These are phyloP conservation scores for Spathaspora gorwiae DNA, from an alignment of 805 yeast species.

Conservation along the genomic window DNA sequence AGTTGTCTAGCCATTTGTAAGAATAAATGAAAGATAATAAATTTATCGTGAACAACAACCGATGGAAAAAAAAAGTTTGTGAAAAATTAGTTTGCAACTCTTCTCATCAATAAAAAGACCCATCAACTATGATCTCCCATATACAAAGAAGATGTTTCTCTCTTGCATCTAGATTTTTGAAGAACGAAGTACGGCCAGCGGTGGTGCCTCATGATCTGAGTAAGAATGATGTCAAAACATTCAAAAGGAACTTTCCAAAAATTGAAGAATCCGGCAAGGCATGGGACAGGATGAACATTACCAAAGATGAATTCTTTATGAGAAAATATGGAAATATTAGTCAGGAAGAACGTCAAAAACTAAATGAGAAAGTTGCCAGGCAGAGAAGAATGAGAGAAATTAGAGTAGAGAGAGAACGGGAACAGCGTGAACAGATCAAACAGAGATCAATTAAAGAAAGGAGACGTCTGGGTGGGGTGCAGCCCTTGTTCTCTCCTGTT, in stretches of 20 bases:
- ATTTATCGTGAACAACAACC: neutral
- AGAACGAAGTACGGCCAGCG: neutral
- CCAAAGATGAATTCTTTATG: slow-evolving; percentile 36
- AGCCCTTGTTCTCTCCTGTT: neutral
- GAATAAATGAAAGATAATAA: too few species aligned
- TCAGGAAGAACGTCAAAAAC: slow-evolving; percentile 19
- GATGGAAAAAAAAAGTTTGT: neutral
- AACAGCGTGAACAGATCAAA: slow-evolving; percentile 6
- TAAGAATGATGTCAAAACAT: slow-evolving; percentile 1
- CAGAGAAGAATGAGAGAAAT: slow-evolving; percentile 24
- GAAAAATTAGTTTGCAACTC: neutral
- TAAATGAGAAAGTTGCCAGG: slow-evolving; percentile 29
- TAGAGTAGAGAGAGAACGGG: slow-evolving; percentile 17
- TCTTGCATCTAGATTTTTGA: neutral
- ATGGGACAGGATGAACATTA: slow-evolving; percentile 34
- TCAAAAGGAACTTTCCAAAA: slow-evolving; percentile 5
- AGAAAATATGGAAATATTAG: slow-evolving; percentile 31
- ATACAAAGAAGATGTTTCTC: slow-evolving; percentile 5
- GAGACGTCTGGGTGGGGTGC: slow-evolving; percentile 1
- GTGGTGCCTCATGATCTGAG: slow-evolving; percentile 1
- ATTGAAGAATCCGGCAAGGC: slow-evolving; percentile 9
- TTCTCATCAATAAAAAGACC: neutral
- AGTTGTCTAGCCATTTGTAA: too few species aligned
- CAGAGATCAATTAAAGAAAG: slow-evolving; percentile 2
- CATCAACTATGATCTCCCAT: neutral